These are phyloP conservation scores for Mycena maculata DNA, from an alignment of 768 basidiomycete genomes.

Conservation along the genomic window DNA sequence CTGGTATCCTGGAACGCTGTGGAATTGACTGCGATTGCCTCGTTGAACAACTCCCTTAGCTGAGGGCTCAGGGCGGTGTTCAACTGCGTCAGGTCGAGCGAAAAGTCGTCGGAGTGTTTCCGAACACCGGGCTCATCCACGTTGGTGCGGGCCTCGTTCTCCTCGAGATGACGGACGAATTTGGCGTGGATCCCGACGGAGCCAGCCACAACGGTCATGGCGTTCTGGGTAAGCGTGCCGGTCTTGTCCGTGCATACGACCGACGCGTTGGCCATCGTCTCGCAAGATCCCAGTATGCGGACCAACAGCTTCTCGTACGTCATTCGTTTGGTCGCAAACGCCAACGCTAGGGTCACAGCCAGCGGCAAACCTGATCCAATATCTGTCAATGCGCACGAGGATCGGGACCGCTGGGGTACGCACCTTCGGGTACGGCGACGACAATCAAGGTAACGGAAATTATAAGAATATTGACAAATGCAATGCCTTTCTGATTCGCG, in stretches of 20 bases:
- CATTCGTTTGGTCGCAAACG: constrained; percentile 99
- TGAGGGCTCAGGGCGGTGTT: constrained; percentile 70
- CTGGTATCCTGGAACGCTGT: constrained; percentile 92
- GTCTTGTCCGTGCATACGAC: constrained; percentile 98
- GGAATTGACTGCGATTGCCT: constrained; percentile 90
- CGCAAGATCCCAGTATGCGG: constrained; percentile 95
- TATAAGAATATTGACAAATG: constrained; percentile 93
- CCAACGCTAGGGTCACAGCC: constrained; percentile 94
- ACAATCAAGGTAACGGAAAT: constrained; percentile 94
- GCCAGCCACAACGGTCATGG: constrained; percentile 96
- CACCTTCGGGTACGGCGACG: constrained; percentile 88
- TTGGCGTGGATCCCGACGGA: constrained; percentile 95
- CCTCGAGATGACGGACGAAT: constrained; percentile 83
- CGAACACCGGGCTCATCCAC: constrained; percentile 56
- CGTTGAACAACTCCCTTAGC: constrained; percentile 78
- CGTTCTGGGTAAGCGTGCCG: constrained; percentile 95
- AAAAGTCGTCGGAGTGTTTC: constrained; percentile 79
- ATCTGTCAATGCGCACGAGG: constrained; percentile 14
- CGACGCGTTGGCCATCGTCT: constrained; percentile 98
- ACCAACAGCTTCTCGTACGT: constrained; percentile 94
- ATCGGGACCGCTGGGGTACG: constrained; percentile 28
- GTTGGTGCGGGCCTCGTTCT: constrained; percentile 77
- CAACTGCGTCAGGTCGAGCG: constrained; percentile 82
- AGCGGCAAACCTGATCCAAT: constrained; percentile 79
- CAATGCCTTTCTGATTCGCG: constrained; percentile 85